phyloP scores from a whole-genome alignment of 2,329 filamentous ascomycete species.

The Trichoderma asperellum region DNA sequence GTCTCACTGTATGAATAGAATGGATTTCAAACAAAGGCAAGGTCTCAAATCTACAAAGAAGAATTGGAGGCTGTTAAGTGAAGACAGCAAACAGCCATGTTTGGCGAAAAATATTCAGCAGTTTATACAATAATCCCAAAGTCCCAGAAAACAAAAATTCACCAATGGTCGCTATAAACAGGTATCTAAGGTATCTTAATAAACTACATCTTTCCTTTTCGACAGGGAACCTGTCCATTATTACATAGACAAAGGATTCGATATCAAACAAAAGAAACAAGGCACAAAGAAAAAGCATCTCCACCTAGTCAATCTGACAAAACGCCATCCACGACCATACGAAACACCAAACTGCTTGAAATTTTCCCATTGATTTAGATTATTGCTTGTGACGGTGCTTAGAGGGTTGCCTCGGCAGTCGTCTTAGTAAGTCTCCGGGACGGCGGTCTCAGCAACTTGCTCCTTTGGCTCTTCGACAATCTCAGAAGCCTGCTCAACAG shows the following conservation, averaged over 20 bases:
- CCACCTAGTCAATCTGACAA: constrained; percentile 20
- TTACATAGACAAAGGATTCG: constrained; percentile 22
- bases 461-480: constrained; percentile 27
- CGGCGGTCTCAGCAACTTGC: constrained; percentile 19
- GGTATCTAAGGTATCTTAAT: constrained; percentile 33
- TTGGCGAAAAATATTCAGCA: constrained; percentile 5
- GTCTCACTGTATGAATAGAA: constrained; percentile 29
- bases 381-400: constrained; percentile 10
- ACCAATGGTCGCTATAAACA: constrained; percentile 29
- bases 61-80: neutral
- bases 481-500: constrained; percentile 15
- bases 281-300: constrained; percentile 17
- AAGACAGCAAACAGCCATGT: neutral
- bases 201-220: constrained; percentile 28
- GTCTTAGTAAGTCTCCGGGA: neutral
- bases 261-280: constrained; percentile 18
- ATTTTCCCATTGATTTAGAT: constrained; percentile 9
- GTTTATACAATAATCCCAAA: constrained; percentile 22
- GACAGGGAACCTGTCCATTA: constrained; percentile 16
- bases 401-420: neutral
- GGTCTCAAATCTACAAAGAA: neutral
- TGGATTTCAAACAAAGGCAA: constrained; percentile 4
- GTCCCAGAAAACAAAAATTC: constrained; percentile 19
- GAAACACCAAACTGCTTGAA: constrained; percentile 20
- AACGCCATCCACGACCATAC: constrained; percentile 14